Evolutionary conservation across 164 flowering plant species (phyloP).

Genomic region (Echeveria elegans): DNA sequence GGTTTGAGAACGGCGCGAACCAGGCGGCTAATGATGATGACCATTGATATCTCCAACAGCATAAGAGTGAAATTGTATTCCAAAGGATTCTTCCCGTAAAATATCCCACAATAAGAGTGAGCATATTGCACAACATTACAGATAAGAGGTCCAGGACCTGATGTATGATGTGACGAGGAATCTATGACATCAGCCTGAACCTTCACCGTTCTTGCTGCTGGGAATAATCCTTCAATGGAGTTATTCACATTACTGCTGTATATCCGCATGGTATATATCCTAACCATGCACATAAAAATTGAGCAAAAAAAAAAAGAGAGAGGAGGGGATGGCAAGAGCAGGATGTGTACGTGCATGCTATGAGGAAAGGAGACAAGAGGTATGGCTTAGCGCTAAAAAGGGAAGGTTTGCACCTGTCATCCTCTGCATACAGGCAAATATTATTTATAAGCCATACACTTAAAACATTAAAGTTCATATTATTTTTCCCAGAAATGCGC

Average conservation of each 20-base stretch:
- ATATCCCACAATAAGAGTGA: constrained; percentile 18
- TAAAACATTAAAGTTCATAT: not conserved
- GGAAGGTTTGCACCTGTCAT: not conserved
- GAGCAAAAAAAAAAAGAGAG: not conserved
- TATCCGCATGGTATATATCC: not conserved
- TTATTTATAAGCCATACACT: not conserved
- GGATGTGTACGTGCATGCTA: not conserved
- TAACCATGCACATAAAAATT: not conserved
- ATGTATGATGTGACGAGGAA: not conserved
- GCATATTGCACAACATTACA: not conserved
- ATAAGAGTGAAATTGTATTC: constrained; percentile 23
- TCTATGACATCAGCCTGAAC: not conserved
- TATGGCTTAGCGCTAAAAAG: not conserved
- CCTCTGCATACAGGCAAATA: not conserved
- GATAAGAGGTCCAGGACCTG: not conserved
- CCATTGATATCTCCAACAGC: constrained; percentile 21
- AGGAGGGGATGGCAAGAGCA: not conserved
- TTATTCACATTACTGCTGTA: not conserved
- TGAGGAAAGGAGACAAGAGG: not conserved
- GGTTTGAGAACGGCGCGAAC: constrained; percentile 42
- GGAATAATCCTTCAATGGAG: not conserved
- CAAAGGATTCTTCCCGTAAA: constrained; percentile 25
- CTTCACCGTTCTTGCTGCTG: not conserved
- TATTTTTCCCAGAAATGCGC: not conserved
- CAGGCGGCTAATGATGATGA: constrained; percentile 22